A percentile compares a stretch with the other conserved stretches of the same genome.
Conservation (phyloP, 495 filamentous ascomycete genomes). For the Neurospora sp. region DNA sequence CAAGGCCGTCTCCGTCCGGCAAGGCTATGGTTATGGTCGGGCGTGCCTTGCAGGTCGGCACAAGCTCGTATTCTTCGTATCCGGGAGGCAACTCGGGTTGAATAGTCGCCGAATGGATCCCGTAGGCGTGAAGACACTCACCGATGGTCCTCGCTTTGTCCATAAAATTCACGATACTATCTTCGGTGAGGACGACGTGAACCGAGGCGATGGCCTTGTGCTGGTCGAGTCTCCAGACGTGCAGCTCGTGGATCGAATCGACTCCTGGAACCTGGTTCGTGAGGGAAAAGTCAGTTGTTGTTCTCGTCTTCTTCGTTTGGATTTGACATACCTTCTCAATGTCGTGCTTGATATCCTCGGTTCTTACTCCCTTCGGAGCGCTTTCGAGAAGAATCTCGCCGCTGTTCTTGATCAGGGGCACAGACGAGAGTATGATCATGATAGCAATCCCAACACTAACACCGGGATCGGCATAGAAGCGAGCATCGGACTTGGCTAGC, state of each 20-base stretch:
- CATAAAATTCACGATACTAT: conserved; percentile 60
- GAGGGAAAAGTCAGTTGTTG: background rate
- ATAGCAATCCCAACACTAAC: conserved; percentile 77
- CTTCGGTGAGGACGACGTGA: conserved; percentile 67
- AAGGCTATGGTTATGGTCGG: background rate
- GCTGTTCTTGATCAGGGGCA: conserved; percentile 79
- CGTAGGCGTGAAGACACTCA: conserved; percentile 81
- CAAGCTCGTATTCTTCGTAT: background rate
- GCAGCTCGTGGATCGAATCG: conserved; percentile 76
- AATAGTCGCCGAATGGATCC: conserved; percentile 85
- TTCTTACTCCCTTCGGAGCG: conserved; percentile 61
- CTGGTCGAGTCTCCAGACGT: conserved; percentile 89
- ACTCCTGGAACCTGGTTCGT: conserved; percentile 56
- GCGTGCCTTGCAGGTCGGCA: background rate
- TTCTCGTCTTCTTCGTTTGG: background rate
- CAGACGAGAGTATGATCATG: conserved; percentile 78
- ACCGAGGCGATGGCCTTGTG: conserved; percentile 80
- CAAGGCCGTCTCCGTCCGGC: background rate
- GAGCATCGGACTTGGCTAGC: conserved; percentile 45
- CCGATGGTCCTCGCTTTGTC: conserved; percentile 61
- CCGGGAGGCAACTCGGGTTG: conserved; percentile 57
- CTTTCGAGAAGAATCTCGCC: conserved; percentile 86
- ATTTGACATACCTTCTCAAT: conserved; percentile 45
- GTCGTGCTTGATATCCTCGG: conserved; percentile 83
- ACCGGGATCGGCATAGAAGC: conserved; percentile 69